Conservation (phyloP, 176 grass and related monocot genomes). For the Tillandsia leiboldiana region DNA sequence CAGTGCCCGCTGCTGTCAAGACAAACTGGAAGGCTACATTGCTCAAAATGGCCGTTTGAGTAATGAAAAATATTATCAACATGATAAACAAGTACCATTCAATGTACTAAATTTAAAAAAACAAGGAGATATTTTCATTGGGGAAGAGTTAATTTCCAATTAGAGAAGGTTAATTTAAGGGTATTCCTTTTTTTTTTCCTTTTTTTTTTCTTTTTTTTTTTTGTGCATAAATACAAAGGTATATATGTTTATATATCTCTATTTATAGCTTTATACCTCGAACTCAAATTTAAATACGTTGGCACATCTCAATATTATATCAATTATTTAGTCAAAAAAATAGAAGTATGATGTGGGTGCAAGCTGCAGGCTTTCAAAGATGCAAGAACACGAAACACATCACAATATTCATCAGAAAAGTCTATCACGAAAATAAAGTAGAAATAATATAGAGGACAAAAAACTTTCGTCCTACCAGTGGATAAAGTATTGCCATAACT, state of each 20-base stretch:
- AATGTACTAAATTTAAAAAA: not conserved
- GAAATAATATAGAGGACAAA: not conserved
- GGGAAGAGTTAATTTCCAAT: too few relatives aligned
- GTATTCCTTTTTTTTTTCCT: too few relatives aligned
- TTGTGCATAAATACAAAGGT: too few relatives aligned
- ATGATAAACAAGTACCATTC: not conserved
- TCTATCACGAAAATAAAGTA: not conserved
- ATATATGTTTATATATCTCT: too few relatives aligned
- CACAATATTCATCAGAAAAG: not conserved
- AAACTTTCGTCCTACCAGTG: slow-evolving; percentile 51
- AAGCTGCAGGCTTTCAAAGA: not conserved
- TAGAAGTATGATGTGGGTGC: not conserved
- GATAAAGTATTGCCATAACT: slow-evolving; percentile 89
- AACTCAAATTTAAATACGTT: too few relatives aligned
- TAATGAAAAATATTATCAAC: not conserved
- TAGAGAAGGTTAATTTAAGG: too few relatives aligned
- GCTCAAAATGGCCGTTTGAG: slow-evolving; percentile 5
- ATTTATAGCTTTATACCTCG: too few relatives aligned
- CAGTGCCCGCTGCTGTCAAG: slow-evolving; percentile 75
- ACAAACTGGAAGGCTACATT: slow-evolving; percentile 59
- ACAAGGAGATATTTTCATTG: too few relatives aligned
- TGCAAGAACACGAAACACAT: too few relatives aligned
- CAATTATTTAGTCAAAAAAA: slow-evolving; percentile 1
- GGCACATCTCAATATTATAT: too few relatives aligned
- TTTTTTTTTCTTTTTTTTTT: too few relatives aligned